Conservation (phyloP, 805 yeast species). For the Zygotorulaspora sp. region DNA sequence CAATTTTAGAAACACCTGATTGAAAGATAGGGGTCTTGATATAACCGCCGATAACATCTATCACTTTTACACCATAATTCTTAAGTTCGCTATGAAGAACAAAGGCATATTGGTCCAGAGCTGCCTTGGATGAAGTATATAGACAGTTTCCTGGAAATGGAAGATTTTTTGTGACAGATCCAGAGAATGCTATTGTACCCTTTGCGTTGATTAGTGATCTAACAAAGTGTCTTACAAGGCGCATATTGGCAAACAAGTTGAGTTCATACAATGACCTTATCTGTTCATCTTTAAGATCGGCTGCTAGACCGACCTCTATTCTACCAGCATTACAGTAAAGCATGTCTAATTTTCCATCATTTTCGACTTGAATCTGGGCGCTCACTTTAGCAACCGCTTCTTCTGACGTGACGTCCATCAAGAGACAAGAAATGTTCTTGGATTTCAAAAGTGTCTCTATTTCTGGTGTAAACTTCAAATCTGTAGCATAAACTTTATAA, state of each 20-base stretch:
- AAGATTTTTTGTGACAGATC: background rate
- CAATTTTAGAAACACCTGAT: background rate
- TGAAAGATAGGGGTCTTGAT: background rate
- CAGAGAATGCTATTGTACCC: background rate
- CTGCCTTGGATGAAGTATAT: background rate
- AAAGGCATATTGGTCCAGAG: background rate
- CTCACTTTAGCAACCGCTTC: conserved; percentile 2
- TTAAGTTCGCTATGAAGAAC: background rate
- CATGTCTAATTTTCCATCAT: conserved; percentile 1
- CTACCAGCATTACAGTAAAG: background rate
- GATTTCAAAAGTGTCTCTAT: background rate
- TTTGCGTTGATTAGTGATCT: background rate
- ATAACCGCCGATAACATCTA: background rate
- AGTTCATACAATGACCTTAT: background rate
- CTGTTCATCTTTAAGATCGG: background rate
- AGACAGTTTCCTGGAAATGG: background rate
- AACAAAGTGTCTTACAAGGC: background rate
- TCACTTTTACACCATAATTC: background rate
- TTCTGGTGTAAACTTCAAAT: background rate
- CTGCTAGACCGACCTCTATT: background rate
- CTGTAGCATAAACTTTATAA: conserved; percentile 2
- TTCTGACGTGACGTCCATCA: conserved; percentile 3
- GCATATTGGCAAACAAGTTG: background rate
- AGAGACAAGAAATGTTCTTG: conserved; percentile 1
- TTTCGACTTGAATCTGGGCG: background rate